Percentiles rank a stretch among this genome's conserved stretches.
Conservation (phyloP, 106 monocot species). For the Phalaenopsis aphrodite region DNA sequence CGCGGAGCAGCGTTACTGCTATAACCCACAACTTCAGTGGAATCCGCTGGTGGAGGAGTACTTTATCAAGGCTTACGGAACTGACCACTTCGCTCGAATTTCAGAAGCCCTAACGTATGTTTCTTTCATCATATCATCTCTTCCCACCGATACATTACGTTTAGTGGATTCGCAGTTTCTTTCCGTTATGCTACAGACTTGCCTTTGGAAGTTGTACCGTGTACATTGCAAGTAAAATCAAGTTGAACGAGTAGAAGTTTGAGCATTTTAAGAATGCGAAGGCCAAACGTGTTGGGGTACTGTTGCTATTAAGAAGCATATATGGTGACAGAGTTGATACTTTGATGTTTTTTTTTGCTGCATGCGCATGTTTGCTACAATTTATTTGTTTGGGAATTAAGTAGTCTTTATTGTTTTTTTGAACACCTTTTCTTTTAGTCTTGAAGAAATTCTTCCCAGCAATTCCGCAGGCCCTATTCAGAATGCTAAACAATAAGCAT, state of each 20-base stretch:
- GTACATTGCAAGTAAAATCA: not conserved
- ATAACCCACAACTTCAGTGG: conserved; percentile 70
- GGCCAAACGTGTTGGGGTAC: not conserved
- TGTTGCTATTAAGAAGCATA: not conserved
- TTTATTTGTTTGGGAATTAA: not conserved
- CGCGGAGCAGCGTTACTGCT: conserved; percentile 39
- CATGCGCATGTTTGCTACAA: not conserved
- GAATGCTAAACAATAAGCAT: not conserved
- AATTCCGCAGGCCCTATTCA: not conserved
- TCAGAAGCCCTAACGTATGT: conserved; percentile 75
- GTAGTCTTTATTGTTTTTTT: not conserved
- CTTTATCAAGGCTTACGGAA: conserved; percentile 81
- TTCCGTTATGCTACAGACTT: not conserved
- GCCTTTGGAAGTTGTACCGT: not conserved
- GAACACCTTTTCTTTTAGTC: not conserved
- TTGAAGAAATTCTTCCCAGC: not conserved
- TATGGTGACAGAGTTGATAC: not conserved
- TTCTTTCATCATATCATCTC: not conserved
- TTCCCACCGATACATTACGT: not conserved
- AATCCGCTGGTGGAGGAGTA: conserved; percentile 78
- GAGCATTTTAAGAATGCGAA: not conserved
- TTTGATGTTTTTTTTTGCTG: not conserved
- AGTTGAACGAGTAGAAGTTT: not conserved
- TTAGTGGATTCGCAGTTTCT: not conserved
- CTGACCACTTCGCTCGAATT: conserved; percentile 71